A percentile compares a stretch with the other conserved stretches of the same genome.
Conservation (phyloP, 306 rosid species). For the Cajanus cajan region DNA sequence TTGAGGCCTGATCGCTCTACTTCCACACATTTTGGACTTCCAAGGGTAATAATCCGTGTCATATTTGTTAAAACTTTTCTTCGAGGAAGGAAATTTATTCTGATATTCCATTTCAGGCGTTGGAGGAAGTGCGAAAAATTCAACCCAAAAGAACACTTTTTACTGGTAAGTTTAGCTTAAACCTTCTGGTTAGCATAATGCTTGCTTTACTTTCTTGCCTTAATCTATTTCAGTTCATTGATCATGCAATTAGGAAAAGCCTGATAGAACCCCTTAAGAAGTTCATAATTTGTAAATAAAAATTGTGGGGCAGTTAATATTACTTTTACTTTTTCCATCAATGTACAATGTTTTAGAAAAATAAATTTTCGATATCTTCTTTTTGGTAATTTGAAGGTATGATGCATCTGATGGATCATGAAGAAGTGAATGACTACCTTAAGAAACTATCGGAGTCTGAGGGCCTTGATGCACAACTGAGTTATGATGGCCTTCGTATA, state of each 20-base stretch:
- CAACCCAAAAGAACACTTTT: constrained; percentile 84
- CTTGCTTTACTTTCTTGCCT: constrained; percentile 20
- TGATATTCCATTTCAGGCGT: constrained; percentile 54
- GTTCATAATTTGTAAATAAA: background rate
- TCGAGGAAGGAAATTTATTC: constrained; percentile 9
- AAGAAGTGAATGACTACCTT: constrained; percentile 70
- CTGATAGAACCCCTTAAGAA: background rate
- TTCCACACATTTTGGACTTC: constrained; percentile 93
- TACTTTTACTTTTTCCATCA: background rate
- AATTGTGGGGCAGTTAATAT: background rate
- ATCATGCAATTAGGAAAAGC: constrained; percentile 4
- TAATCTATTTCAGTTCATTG: background rate
- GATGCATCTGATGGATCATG: constrained; percentile 99
- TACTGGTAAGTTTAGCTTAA: constrained; percentile 60
- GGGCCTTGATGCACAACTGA: constrained; percentile 81
- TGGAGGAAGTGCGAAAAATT: constrained; percentile 90
- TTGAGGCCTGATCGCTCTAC: constrained; percentile 83
- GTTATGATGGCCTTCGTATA: constrained; percentile 84
- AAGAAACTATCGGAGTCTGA: constrained; percentile 61
- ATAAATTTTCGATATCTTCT: background rate
- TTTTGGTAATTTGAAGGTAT: constrained; percentile 59
- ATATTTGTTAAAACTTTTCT: constrained; percentile 11
- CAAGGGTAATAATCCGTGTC: constrained; percentile 54
- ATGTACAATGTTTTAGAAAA: background rate
- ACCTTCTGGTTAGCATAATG: background rate